Percentiles rank a stretch among this genome's conserved stretches.
phyloP scores from a whole-genome alignment of 768 basidiomycete genomes.

The Leucocoprinus leucothites region DNA sequence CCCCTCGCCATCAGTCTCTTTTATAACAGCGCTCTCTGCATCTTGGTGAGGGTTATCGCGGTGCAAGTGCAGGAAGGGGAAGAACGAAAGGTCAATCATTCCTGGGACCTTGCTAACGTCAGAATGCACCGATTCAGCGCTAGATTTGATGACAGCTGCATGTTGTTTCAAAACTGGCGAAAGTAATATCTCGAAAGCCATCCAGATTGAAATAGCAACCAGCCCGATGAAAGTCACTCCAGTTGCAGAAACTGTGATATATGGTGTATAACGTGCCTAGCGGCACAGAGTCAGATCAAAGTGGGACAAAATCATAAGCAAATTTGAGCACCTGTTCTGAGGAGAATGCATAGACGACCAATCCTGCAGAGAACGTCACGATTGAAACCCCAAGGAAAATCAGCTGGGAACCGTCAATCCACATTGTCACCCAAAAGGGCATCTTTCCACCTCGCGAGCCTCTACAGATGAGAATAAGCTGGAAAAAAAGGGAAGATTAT shows the following conservation, averaged over 20 bases:
- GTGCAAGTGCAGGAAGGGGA: neutral
- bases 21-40: no score
- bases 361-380: conserved; percentile 6
- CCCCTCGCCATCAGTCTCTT: no score
- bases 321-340: neutral
- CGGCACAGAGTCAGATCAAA: no score
- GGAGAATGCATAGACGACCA: conserved; percentile 4
- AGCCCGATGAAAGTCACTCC: conserved; percentile 7
- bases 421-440: conserved; percentile 11
- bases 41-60: no score
- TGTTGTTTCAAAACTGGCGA: neutral
- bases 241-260: conserved; percentile 2
- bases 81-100: no score
- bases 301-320: no score
- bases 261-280: neutral
- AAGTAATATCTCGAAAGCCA: conserved; percentile 1
- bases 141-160: conserved; percentile 2
- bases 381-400: conserved; percentile 9
- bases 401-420: conserved; percentile 5
- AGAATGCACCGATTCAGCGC: conserved; percentile 4
- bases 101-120: conserved; percentile 8
- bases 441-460: conserved; percentile 6
- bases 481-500: no score
- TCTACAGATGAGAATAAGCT: neutral
- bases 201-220: neutral